phyloP scores from a whole-genome alignment of 768 basidiomycete genomes.

The Amanita pseudoporphyria region DNA sequence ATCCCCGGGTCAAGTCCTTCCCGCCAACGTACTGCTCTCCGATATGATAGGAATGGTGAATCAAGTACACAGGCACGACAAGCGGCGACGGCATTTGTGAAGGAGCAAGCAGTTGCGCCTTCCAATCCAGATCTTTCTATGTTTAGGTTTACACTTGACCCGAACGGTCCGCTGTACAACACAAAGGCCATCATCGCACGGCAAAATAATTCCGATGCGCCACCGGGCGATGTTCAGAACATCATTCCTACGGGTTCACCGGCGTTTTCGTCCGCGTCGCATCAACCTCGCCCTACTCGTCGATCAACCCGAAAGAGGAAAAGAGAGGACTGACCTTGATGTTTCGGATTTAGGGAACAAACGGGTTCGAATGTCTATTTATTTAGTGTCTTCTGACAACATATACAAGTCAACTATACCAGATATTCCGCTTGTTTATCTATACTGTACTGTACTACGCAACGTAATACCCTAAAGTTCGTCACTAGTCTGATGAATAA shows the following conservation, averaged over 20 bases:
- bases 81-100: background rate
- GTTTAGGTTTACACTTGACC: background rate
- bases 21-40: background rate
- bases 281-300: background rate
- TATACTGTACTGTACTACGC: background rate
- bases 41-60: background rate
- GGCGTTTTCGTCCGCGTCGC: too few relatives aligned
- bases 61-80: too few relatives aligned
- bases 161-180: background rate
- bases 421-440: background rate
- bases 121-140: too few relatives aligned
- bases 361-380: background rate
- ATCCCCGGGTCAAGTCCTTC: background rate
- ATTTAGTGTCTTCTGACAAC: background rate
- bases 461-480: background rate
- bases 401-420: background rate
- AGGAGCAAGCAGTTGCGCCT: too few relatives aligned
- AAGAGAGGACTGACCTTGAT: background rate
- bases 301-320: background rate
- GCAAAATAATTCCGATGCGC: background rate
- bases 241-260: too few relatives aligned
- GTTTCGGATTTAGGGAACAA: background rate
- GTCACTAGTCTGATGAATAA: conserved; percentile 1
- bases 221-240: too few relatives aligned
- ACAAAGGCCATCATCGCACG: background rate